Evolutionary conservation across 2,329 filamentous ascomycete species (phyloP), one percentile per base, ranked within the genome.

Genomic region (Arthroderma sp.): DNA sequence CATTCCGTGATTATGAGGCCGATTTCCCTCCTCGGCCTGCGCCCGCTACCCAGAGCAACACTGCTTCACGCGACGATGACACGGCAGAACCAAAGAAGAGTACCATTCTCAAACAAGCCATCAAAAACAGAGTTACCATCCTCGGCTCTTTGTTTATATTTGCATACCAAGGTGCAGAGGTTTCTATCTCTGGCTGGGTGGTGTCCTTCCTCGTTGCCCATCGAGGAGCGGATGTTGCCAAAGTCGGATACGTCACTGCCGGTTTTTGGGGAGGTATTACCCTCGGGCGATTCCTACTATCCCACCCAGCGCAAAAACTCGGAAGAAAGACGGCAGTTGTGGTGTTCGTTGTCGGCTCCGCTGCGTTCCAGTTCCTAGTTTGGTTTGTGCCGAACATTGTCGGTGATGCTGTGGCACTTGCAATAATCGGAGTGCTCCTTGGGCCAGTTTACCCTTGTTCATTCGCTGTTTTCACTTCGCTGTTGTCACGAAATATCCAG

Each of bases 141-240:
- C 70, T 91, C 0, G 83, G 84, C 3, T 81, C 85, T 0, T 61
- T 86, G 6, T 91, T 91, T 68, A 83, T 91, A 60, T 91, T 93
- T 60, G 77, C 80, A 28, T 93, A 94, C 61, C 84, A 91, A 62
- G 86, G 85, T 31, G 82, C 83, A 32, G 86, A 93, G 63, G 85
- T 93, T 10, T 80, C 80, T 9, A 84, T 89, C 51, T 85, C 82
- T 0, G 85, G 86, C 43, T 93, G 86, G 86, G 81, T 89, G 40
- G 86, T 89, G 50, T 86, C 82, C 2, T 93, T 88, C 66, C 68
- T 93, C 34, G 86, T 91, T 61, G 73, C 74, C 41, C 75, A 78
- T 50, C 79, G 85, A 33, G 68, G 78, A 46, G 85, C 83, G 9
- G 72, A 82, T 53, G 83, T 83, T 5, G 69, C 73, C 0, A 70